Evolutionary conservation across 805 yeast species (phyloP).

Genomic region (Sugiyamaella qingdaonensis): DNA sequence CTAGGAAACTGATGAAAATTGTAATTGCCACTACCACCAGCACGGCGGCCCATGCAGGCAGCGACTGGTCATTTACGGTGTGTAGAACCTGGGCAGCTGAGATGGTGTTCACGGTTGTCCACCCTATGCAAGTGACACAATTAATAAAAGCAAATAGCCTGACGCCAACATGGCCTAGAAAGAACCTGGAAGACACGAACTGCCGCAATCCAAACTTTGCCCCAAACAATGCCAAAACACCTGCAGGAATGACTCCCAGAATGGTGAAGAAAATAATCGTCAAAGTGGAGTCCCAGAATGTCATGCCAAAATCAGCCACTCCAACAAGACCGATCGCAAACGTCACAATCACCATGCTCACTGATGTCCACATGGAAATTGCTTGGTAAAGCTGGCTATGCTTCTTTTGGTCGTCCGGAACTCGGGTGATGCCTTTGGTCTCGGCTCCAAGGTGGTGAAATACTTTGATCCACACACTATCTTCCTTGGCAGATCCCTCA

Average conservation of each 20-base stretch:
- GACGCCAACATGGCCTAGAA: conserved; percentile 67
- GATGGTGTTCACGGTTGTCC: conserved; percentile 89
- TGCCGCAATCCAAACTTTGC: conserved; percentile 80
- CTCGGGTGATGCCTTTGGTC: conserved; percentile 69
- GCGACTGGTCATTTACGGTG: conserved; percentile 55
- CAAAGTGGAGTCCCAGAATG: conserved; percentile 64
- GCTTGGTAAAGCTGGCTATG: conserved; percentile 61
- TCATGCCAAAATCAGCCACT: conserved; percentile 59
- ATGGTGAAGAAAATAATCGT: conserved; percentile 63
- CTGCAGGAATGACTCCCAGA: conserved; percentile 71
- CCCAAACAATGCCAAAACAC: conserved; percentile 76
- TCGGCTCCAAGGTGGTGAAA: conserved; percentile 34
- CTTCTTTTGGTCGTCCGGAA: conserved; percentile 68
- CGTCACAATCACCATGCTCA: conserved; percentile 78
- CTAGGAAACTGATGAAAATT: conserved; percentile 68
- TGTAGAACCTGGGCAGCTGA: conserved; percentile 75
- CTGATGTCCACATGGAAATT: conserved; percentile 83
- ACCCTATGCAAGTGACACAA: conserved; percentile 79
- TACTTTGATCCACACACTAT: background rate
- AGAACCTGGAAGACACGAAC: conserved; percentile 68
- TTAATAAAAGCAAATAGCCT: conserved; percentile 72
- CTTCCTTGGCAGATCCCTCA: background rate
- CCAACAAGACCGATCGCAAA: conserved; percentile 62
- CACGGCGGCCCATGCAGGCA: conserved; percentile 90
- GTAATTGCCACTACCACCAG: conserved; percentile 60